Conservation (phyloP, 768 basidiomycete genomes). For the Lactifluus piperatus region DNA sequence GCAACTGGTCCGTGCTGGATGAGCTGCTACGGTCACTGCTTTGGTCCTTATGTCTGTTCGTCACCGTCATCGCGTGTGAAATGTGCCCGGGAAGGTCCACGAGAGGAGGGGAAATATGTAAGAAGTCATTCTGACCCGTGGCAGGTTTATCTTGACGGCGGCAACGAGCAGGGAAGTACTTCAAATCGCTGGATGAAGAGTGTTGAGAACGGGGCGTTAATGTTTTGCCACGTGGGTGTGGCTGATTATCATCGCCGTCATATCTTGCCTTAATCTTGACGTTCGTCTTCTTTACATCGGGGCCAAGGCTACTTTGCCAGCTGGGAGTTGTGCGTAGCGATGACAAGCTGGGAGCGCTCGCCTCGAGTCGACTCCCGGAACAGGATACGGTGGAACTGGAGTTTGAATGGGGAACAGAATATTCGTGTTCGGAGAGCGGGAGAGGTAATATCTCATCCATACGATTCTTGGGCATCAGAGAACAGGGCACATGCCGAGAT, state of each 20-base stretch:
- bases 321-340: conserved; percentile 3
- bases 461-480: background rate
- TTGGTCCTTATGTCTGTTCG: background rate
- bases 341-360: background rate
- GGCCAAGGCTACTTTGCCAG: background rate
- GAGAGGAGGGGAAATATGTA: background rate
- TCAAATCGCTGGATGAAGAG: background rate
- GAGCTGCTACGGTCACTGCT: background rate
- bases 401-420: background rate
- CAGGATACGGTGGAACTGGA: background rate
- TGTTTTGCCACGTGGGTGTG: background rate
- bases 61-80: background rate
- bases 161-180: background rate
- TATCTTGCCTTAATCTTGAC: background rate
- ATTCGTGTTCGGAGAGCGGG: background rate
- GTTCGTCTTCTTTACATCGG: background rate
- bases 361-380: background rate
- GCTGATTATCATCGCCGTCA: background rate
- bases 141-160: background rate
- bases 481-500: background rate
- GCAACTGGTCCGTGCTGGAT: background rate
- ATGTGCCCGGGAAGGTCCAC: background rate
- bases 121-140: background rate
- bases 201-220: background rate
- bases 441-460: background rate